Evolutionary conservation across 768 basidiomycete species (phyloP), one percentile per base, ranked within the genome.

Genomic region (Phlegmacium glaucopus): DNA sequence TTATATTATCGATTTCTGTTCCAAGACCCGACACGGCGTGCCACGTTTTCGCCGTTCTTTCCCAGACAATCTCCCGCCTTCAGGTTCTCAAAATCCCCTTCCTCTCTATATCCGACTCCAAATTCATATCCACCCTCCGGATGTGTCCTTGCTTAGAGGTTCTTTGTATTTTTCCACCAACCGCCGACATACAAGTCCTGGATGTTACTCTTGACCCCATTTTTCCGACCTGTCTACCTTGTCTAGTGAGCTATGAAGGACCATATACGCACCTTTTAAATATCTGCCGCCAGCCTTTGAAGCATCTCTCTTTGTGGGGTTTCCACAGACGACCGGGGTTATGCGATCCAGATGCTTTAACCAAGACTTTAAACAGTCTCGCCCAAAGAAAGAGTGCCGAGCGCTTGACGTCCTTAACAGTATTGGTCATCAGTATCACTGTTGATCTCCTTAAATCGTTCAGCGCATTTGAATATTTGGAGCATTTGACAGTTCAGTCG

Each of bases 11-110:
- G 7, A 60, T 70, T 12, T 64, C 68, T 16, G 64, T 67, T 12
- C 64, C 68, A 1, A 57, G 68, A 38, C 30, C 50, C 25, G 63
- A 67, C 48, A 70, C 70, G 1, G 64, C 65, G 25, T 47, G 49
- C 12, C 61, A 60, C 30, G 53, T 70, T 3, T 64, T 67, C 39
- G 54, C 51, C 34, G 39, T 56, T 34, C 51, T 58, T 35, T 44
- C 51, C 11, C 39, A 56, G 18, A 38, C 45, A 41, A 48, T 49
- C 2, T 51, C 53, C 35, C 35, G 42, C 32, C 29, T 58, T 6
- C 36, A 37, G 8, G 47, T 50, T 10, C 39, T 58, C 40, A 58
- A 55, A 22, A 28, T 58, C 32, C 68, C 66, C 0, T 60, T 65
- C 41, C 47, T 55, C n/a, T 59, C 61, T 27, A 49, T 67, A 16